These are phyloP conservation scores for Naganishia kalamii DNA, from an alignment of 768 basidiomycete genomes.

Conservation along the genomic window DNA sequence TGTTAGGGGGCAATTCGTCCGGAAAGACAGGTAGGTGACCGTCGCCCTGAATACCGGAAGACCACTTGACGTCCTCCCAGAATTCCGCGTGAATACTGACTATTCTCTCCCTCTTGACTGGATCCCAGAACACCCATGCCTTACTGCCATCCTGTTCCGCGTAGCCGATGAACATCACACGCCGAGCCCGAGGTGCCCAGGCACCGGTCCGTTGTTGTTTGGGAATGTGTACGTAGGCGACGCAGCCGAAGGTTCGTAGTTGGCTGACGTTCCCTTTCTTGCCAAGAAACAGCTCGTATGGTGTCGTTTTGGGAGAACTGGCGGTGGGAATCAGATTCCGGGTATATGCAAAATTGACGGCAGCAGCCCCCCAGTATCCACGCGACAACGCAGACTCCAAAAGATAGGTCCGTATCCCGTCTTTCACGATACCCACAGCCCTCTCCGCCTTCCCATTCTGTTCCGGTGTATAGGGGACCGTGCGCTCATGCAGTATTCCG, in stretches of 20 bases:
- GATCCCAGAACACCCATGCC: conserved; percentile 26
- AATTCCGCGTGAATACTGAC: conserved; percentile 20
- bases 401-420: neutral
- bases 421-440: conserved; percentile 15
- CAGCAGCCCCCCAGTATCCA: conserved; percentile 24
- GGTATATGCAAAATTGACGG: neutral
- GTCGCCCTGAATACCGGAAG: neutral
- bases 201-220: conserved; percentile 24
- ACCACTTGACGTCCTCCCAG: neutral
- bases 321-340: neutral
- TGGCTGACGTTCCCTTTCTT: conserved; percentile 43
- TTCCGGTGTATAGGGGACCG: conserved; percentile 13
- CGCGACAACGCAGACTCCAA: conserved; percentile 41
- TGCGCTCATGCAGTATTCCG: conserved; percentile 37
- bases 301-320: conserved; percentile 26
- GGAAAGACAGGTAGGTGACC: neutral
- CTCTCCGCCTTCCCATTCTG: conserved; percentile 50
- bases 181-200: conserved; percentile 24
- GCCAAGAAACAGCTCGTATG: conserved; percentile 35
- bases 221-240: conserved; percentile 42
- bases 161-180: conserved; percentile 17
- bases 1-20: neutral
- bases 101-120: conserved; percentile 20
- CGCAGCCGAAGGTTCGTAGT: conserved; percentile 46
- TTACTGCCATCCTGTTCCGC: conserved; percentile 30